These are phyloP conservation scores for Colletotrichum musicola DNA, from an alignment of 2,329 filamentous ascomycete genomes.

Conservation along the genomic window DNA sequence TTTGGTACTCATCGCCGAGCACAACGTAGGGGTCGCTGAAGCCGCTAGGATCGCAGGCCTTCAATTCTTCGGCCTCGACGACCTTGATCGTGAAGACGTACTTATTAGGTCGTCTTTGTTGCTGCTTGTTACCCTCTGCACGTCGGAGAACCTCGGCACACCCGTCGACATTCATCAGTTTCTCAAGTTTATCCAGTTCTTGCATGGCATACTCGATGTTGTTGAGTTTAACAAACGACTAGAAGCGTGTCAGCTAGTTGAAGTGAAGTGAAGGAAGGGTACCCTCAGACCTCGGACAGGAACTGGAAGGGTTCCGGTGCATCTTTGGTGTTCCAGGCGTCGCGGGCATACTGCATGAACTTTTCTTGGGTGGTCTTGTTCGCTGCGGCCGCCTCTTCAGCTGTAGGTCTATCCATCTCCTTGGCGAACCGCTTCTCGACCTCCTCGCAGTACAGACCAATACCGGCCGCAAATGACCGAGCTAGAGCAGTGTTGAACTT, in stretches of 20 bases:
- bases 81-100: constrained; percentile 99
- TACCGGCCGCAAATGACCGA: constrained; percentile 84
- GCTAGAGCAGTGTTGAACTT: constrained; percentile 96
- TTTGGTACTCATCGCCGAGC: constrained; percentile 96
- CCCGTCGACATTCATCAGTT: constrained; percentile 89
- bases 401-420: constrained; percentile 94
- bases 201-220: constrained; percentile 96
- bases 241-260: constrained; percentile 11
- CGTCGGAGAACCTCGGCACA: constrained; percentile 86
- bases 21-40: constrained; percentile 97
- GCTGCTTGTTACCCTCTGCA: constrained; percentile 75
- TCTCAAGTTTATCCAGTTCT: constrained; percentile 91
- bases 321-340: constrained; percentile 91
- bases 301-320: constrained; percentile 98
- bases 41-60: constrained; percentile 96
- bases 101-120: constrained; percentile 78
- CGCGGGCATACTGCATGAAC: constrained; percentile 92
- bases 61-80: constrained; percentile 96
- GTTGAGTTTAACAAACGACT: constrained; percentile 98
- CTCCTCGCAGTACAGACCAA: constrained; percentile 91
- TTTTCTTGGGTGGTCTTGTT: constrained; percentile 89
- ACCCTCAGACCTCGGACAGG: constrained; percentile 80
- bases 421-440: constrained; percentile 86
- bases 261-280: not conserved
- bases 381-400: constrained; percentile 84